Evolutionary conservation across 441 rosid genomes (phyloP).

Genomic region (Gossypium lobatum): DNA sequence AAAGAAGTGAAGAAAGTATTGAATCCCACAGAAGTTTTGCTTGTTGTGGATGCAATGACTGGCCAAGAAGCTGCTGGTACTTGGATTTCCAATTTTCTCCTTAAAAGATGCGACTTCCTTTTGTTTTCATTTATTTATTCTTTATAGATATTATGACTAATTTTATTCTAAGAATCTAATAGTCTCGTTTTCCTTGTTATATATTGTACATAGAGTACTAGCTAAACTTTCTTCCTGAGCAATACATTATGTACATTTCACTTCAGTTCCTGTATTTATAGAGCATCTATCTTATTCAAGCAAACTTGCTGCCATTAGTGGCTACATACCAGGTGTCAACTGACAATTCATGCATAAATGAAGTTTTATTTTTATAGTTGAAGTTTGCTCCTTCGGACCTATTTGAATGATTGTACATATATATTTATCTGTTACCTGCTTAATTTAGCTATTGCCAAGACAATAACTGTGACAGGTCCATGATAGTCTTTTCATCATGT

Average conservation of each 20-base stretch:
- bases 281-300: slow-evolving; percentile 3
- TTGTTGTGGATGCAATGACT: slow-evolving; percentile 98
- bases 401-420: slow-evolving; percentile 1
- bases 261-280: not conserved
- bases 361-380: not conserved
- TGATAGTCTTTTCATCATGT: slow-evolving; percentile 14
- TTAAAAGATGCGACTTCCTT: not conserved
- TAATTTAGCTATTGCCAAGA: not conserved
- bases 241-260: not conserved
- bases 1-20: slow-evolving; percentile 80
- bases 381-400: not conserved
- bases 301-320: not conserved
- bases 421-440: slow-evolving; percentile 5
- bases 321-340: not conserved
- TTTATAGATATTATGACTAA: not conserved
- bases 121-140: not conserved
- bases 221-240: not conserved
- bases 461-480: not conserved
- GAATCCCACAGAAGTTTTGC: slow-evolving; percentile 93
- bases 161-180: not conserved
- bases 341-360: not conserved
- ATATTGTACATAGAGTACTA: not conserved
- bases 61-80: slow-evolving; percentile 99
- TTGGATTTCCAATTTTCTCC: slow-evolving; percentile 6
- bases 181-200: not conserved